phyloP scores from a whole-genome alignment of 768 basidiomycete genomes.

The Russula foetens region DNA sequence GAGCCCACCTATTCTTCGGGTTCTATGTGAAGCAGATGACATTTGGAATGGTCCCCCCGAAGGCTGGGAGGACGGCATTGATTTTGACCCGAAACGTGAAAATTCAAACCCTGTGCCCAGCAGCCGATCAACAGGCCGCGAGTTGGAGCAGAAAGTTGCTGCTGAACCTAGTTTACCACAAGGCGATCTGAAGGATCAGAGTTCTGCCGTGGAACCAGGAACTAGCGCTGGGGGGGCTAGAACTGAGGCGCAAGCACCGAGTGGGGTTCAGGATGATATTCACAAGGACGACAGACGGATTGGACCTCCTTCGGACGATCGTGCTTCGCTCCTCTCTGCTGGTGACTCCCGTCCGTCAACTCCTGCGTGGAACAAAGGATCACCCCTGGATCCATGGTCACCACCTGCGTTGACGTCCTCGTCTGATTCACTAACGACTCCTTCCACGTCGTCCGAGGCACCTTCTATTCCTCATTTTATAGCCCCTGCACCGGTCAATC shows the following conservation, averaged over 20 bases:
- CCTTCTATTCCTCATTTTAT: slow-evolving; percentile 7
- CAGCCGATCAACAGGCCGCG: background rate
- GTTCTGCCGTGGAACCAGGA: background rate
- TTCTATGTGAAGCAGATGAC: slow-evolving; percentile 60
- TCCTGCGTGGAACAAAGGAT: slow-evolving; percentile 13
- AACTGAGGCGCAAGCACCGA: background rate
- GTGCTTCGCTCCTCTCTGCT: slow-evolving; percentile 8
- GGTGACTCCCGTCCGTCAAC: slow-evolving; percentile 17
- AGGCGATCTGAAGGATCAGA: background rate
- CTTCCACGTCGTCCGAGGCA: slow-evolving; percentile 16
- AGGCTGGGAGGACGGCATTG: slow-evolving; percentile 13
- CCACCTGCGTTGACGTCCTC: slow-evolving; percentile 16
- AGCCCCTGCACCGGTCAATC: background rate
- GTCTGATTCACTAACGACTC: slow-evolving; percentile 19
- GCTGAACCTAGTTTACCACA: background rate
- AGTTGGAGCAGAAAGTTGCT: background rate
- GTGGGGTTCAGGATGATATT: background rate
- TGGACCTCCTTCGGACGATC: slow-evolving; percentile 10
- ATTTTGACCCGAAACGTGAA: background rate
- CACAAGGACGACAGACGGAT: background rate
- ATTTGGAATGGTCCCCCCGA: slow-evolving; percentile 46
- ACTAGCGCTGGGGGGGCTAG: background rate
- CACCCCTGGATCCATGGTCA: slow-evolving; percentile 11
- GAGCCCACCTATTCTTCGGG: slow-evolving; percentile 62
- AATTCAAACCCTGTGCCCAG: background rate